These are phyloP conservation scores for Hygrocybe coccinea DNA, from an alignment of 768 basidiomycete species.

Conservation along the genomic window DNA sequence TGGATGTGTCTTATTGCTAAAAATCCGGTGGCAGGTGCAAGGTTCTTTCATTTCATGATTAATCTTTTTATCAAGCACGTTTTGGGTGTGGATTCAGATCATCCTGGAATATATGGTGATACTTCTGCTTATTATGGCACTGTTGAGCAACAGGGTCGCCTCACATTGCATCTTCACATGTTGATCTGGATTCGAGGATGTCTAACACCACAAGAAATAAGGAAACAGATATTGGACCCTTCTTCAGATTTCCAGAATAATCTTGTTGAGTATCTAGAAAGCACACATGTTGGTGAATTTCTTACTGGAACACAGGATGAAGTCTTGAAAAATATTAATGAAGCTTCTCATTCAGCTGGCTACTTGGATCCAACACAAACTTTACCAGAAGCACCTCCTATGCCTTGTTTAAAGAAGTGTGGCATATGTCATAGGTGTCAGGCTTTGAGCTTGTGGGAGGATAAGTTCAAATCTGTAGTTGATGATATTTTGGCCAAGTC, in stretches of 20 bases:
- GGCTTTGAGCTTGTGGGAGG: conserved; percentile 14
- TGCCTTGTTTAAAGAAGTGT: conserved; percentile 10
- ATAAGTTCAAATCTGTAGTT: conserved; percentile 14
- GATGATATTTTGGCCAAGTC: conserved; percentile 26
- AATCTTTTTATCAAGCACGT: conserved; percentile 22
- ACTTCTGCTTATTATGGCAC: conserved; percentile 29
- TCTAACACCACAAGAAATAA: conserved; percentile 31
- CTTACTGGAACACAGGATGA: conserved; percentile 23
- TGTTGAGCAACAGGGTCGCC: conserved; percentile 34
- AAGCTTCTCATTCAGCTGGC: background rate
- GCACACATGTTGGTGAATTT: conserved; percentile 26
- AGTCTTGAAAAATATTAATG: conserved; percentile 9
- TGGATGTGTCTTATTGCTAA: conserved; percentile 18
- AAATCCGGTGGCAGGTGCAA: conserved; percentile 27
- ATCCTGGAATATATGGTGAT: conserved; percentile 26
- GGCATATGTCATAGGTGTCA: conserved; percentile 7
- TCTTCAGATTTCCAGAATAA: conserved; percentile 17
- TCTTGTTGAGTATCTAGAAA: conserved; percentile 24
- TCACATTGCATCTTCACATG: conserved; percentile 36
- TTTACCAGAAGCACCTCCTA: conserved; percentile 19
- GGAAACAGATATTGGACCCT: conserved; percentile 20
- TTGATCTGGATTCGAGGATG: conserved; percentile 33
- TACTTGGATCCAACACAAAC: conserved; percentile 21
- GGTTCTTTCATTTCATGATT: conserved; percentile 27
- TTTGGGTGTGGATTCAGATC: conserved; percentile 16